Percentiles rank a stretch among this genome's conserved stretches.
phyloP scores from a whole-genome alignment of 306 rosid genomes.

The Medicago arabica region DNA sequence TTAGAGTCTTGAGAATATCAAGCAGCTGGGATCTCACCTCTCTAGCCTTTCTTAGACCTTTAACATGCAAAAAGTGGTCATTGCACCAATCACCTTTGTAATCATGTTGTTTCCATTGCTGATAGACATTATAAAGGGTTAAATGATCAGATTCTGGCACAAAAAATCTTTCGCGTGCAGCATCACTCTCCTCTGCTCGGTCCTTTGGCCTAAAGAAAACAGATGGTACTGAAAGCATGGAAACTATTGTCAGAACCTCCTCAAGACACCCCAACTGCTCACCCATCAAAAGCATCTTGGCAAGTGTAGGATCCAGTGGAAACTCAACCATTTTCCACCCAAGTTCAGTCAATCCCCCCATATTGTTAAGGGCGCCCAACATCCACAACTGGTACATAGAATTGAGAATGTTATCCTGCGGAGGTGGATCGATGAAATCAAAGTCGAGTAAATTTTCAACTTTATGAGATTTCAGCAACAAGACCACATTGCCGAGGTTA shows the following conservation, averaged over 20 bases:
- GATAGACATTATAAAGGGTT: slow-evolving; percentile 89
- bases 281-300: slow-evolving; percentile 97
- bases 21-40: slow-evolving; percentile 94
- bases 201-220: slow-evolving; percentile 98
- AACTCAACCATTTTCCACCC: slow-evolving; percentile 99
- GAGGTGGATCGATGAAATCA: slow-evolving; percentile 99
- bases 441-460: slow-evolving; percentile 93
- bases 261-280: slow-evolving; percentile 78
- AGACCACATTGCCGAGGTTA: slow-evolving; percentile 92
- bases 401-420: slow-evolving; percentile 95
- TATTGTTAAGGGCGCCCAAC: slow-evolving; percentile 94
- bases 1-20: slow-evolving; percentile 87
- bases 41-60: slow-evolving; percentile 91
- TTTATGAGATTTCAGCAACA: slow-evolving; percentile 90
- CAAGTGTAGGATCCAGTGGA: slow-evolving; percentile 96
- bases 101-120: slow-evolving; percentile 97
- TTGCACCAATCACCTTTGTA: slow-evolving; percentile 98
- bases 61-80: slow-evolving; percentile 90
- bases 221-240: slow-evolving; percentile 98
- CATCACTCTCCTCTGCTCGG: slow-evolving; percentile 95
- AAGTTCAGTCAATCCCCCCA: slow-evolving; percentile 82
- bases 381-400: slow-evolving; percentile 99
- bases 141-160: slow-evolving; percentile 95
- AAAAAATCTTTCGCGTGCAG: slow-evolving; percentile 91
- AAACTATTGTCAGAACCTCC: slow-evolving; percentile 90